Base-by-base conservation (phyloP, 345 rosid genomes). In the Eucalyptus melliodora region DNA sequence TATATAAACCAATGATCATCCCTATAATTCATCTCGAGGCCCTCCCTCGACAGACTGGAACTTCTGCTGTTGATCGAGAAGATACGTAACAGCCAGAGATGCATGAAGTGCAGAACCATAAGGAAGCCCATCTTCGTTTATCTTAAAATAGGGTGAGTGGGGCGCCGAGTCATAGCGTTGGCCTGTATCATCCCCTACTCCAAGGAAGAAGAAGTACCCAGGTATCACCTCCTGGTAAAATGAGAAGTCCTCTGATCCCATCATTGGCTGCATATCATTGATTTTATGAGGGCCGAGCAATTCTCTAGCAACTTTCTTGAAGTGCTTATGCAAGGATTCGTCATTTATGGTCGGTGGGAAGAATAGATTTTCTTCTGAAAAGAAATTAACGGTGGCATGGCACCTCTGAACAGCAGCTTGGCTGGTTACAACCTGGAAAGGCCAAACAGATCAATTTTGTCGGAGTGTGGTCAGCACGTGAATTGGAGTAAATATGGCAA, bases 61-160 rank as follows among this genome's bases (percentile, higher is more conserved):
- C 80, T 77, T 88, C 51, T 26, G 44, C 15, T 34, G 55, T 87
- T 5, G 86, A 88, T 17, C 87, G 50, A 59, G 90, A 91, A 90
- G 62, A 90, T 92, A 95, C 40, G 93, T 92, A 8, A 96, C 87
- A 65, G 98, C 97, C 91, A 98, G 89, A 45, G 99, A 95, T 88
- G 98, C 98, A 60, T 97, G 98, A 88, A 98, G 98, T 2, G 99
- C 96, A 88, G 98, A 98, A 81, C 99, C 99, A 55, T 95, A 95
- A 86, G 98, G 98, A 91, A 97, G 94, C 16, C 77, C 94, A 27
- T 96, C 95, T 92, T 98, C 99, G 16, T 96, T 96, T 87, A 98
- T 87, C 83, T 89, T 83, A 77, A 96, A 97, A 89, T 91, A 90
- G 11, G 98, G 99, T 1, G 97, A 92, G 93, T 96, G 59, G 59